Percentiles rank a stretch among this genome's conserved stretches.
These are phyloP conservation scores for Papiliotrema nemorosa DNA, from an alignment of 1,284 basidiomycete species.

Conservation along the genomic window DNA sequence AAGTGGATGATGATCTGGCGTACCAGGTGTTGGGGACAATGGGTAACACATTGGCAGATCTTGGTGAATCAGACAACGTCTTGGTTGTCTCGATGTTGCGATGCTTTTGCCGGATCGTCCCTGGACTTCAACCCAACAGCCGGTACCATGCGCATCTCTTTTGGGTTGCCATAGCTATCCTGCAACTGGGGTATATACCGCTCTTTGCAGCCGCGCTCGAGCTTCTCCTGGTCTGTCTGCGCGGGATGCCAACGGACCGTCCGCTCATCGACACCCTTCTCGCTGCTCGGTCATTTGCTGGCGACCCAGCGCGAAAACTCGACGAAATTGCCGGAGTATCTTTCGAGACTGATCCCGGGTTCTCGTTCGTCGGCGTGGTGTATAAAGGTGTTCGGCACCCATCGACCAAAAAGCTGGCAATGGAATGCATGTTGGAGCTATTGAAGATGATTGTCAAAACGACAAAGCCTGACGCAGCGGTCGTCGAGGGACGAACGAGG, in stretches of 20 bases:
- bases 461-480: constrained; percentile 54
- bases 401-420: constrained; percentile 53
- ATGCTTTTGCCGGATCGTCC: constrained; percentile 72
- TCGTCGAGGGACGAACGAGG: constrained; percentile 48
- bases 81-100: constrained; percentile 79
- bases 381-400: constrained; percentile 79
- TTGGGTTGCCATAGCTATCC: constrained; percentile 77
- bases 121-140: constrained; percentile 63
- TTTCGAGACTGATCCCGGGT: constrained; percentile 74
- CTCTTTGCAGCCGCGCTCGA: constrained; percentile 68
- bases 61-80: constrained; percentile 37
- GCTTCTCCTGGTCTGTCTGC: constrained; percentile 54
- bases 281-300: constrained; percentile 62
- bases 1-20: constrained; percentile 57
- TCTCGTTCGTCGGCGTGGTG: constrained; percentile 73
- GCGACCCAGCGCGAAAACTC: constrained; percentile 67
- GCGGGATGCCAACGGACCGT: constrained; percentile 56
- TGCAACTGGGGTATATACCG: constrained; percentile 70
- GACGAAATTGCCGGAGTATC: constrained; percentile 70
- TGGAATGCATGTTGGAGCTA: constrained; percentile 31
- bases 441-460: constrained; percentile 55
- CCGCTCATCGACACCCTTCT: constrained; percentile 62
- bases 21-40: constrained; percentile 49
- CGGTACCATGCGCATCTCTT: constrained; percentile 72
- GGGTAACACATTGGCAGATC: constrained; percentile 53